Conservation (phyloP, 176 grass and related monocot species). For the Oropetium thomaeum region DNA sequence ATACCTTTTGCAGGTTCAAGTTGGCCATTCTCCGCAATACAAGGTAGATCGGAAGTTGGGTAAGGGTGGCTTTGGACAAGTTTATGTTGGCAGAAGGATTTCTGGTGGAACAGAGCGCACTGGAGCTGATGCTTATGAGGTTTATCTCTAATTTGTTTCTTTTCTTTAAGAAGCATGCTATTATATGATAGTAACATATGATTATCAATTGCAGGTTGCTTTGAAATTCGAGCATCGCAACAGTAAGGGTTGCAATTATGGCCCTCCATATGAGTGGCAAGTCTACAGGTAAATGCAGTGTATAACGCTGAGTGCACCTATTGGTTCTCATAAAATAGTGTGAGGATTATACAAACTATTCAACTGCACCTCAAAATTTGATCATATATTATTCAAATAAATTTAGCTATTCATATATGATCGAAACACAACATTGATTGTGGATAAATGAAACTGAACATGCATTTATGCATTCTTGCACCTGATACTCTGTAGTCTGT, state of each 20-base stretch:
- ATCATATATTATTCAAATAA: neutral
- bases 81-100: conserved; percentile 86
- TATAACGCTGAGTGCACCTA: conserved; percentile 11
- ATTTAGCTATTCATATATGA: neutral
- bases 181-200: conserved; percentile 7
- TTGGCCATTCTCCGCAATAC: conserved; percentile 86
- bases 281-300: conserved; percentile 78
- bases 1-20: conserved; percentile 68
- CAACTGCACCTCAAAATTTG: conserved; percentile 5
- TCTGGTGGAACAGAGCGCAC: conserved; percentile 74
- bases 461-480: neutral
- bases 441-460: too few relatives aligned
- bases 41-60: conserved; percentile 91
- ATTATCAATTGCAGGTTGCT: conserved; percentile 60
- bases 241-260: conserved; percentile 97
- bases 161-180: neutral
- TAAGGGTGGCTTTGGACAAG: conserved; percentile 98
- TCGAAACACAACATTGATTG: neutral
- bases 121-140: conserved; percentile 80
- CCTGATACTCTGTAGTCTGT: neutral
- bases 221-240: conserved; percentile 98
- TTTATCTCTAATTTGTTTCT: conserved; percentile 20
- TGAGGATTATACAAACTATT: conserved; percentile 10
- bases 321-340: conserved; percentile 1
- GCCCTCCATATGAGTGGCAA: conserved; percentile 98